Evolutionary conservation across 1,139 yeast species (phyloP), one percentile per base, ranked within the genome.

Genomic region (Nakaseomyces bracarensis): DNA sequence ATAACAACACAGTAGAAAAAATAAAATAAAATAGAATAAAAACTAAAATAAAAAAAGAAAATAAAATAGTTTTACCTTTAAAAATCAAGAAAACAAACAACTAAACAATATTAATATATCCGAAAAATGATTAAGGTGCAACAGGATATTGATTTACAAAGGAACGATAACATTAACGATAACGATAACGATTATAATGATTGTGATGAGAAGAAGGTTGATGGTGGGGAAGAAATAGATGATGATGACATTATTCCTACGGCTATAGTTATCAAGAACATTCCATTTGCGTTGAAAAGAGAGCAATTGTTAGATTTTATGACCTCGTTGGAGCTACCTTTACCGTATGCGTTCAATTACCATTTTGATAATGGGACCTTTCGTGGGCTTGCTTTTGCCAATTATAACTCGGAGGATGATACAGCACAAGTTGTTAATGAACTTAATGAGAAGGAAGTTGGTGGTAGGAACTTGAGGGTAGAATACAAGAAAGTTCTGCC

Each of bases 401-500:
- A 91, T 63, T 91, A 91, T 65, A 83, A 96, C 26, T 82, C 94
- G 18, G 81, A 96, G 20, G 96, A 87, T 49, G 98, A 91, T 59
- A 89, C 98, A 2, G 79, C 91, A 3, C 68, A 79, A 54, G 97
- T 89, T 10, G 95, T 91, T 34, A 74, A 75, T 44, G 76, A 77
- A 46, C 70, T 91, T 51, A 91, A 91, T 60, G 96, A 96, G 11
- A 74, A 95, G 52, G 98, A 93, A 61, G 85, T 93, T 53, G 96
- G 96, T 35, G 98, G 98, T 14, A 74, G 98, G 51, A 89, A 89
- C 61, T 70, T 91, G 53, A 72, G 98, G 47, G 97, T 91, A 34
- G 98, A 91, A 68, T 93, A 91, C 66, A 91, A 91, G 65, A 91
- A 91, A 65, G 87, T 91, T 95, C 72, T 91, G 39, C 98, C 97